phyloP scores from a whole-genome alignment of 805 yeast species.

The Hanseniaspora hatyaiensis region DNA sequence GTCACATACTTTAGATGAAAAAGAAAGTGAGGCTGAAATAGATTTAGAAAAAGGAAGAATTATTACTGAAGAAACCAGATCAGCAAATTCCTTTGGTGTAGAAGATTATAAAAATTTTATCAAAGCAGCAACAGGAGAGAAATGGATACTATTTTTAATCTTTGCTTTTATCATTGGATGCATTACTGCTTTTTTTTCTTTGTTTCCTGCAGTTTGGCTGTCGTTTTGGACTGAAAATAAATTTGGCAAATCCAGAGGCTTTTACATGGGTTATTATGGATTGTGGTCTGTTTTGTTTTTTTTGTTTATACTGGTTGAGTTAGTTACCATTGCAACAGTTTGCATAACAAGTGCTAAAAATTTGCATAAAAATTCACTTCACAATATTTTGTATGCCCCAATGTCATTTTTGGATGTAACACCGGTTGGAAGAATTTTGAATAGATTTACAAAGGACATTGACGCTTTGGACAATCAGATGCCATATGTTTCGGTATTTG shows the following conservation, averaged over 20 bases:
- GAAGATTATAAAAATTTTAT: constrained; percentile 42
- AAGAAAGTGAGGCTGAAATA: constrained; percentile 13
- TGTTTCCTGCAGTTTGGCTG: constrained; percentile 46
- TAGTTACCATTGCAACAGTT: constrained; percentile 26
- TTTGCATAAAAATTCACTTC: constrained; percentile 50
- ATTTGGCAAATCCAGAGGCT: constrained; percentile 40
- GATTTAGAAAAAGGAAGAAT: constrained; percentile 24
- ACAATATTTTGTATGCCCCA: constrained; percentile 60
- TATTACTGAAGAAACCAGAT: constrained; percentile 43
- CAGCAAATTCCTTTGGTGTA: constrained; percentile 42
- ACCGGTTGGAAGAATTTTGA: constrained; percentile 74
- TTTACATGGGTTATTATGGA: constrained; percentile 67
- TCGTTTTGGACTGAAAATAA: constrained; percentile 64
- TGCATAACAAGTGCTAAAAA: constrained; percentile 43
- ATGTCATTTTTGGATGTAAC: constrained; percentile 76
- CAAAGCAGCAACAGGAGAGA: constrained; percentile 43
- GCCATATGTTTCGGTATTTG: constrained; percentile 30
- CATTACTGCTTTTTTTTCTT: constrained; percentile 24
- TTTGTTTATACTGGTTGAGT: constrained; percentile 33
- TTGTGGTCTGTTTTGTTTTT: constrained; percentile 41
- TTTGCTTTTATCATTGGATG: constrained; percentile 23
- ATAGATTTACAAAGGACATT: constrained; percentile 78
- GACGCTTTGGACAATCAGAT: constrained; percentile 68
- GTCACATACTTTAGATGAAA: constrained; percentile 18
- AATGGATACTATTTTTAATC: constrained; percentile 21